Base-by-base conservation (phyloP, 768 basidiomycete species). In the Sutorius australiensis region DNA sequence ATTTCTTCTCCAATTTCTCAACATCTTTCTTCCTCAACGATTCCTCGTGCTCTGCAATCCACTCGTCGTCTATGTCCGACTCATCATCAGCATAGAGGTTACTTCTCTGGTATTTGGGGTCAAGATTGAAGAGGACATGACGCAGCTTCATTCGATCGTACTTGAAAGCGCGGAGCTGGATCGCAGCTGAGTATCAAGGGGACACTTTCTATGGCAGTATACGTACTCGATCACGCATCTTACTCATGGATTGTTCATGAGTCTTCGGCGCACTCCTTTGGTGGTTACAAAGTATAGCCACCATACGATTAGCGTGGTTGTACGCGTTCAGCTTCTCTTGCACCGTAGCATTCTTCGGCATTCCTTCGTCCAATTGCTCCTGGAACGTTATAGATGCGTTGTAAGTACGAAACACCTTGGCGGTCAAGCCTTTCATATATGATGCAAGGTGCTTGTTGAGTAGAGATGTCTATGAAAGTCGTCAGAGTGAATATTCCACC, bases 371-470 rank as follows among this genome's bases (percentile, higher is more conserved):
- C 55, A 98, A 75, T 57, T 95, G 84, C 41, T 89, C 78, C 67
- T 98, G 93, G 77, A 98, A 97, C 2, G 95, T 97, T 67, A 83
- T 85, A 24, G 97, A 98, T 21, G 97, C 97, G 65, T 99, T 99
- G 76, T 90, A 99, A 47, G 97, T 99, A 92, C 97, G 95, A 79
- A 99, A 99, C 27, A 99, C 97, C 70, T 99, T 99, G 53, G 97
- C 97, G 0, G 97, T 95, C 27, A 99, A 80, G 16, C 97, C 97
- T 56, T 94, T 91, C 97, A 98, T 99, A 69, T 95, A 93, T 28
- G 80, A 82, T 41, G 82, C 83, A 54, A 99, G 78, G 70, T 98
- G 93, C 67, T 94, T 95, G 75, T 99, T 99, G 54, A 99, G 73
- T 8, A 77, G 76, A 7, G 80, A 75, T 3, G 97, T 92, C 92